Conservation (phyloP, 257 asterid genomes). For the Solanum stenotomum region DNA sequence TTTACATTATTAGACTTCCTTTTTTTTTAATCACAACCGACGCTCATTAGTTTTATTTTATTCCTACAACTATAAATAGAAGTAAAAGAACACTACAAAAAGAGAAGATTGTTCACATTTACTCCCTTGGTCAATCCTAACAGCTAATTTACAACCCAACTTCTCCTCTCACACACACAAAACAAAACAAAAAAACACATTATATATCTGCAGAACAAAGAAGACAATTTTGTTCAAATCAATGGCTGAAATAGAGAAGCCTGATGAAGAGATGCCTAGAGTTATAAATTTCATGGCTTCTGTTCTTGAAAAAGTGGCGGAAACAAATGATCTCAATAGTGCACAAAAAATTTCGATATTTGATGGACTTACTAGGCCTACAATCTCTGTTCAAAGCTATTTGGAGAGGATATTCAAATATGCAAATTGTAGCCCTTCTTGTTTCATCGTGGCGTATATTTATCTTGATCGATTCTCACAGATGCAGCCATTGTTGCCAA, state of each 20-base stretch:
- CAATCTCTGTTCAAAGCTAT: conserved; percentile 39
- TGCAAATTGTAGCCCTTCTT: conserved; percentile 65
- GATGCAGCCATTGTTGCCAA: conserved; percentile 43
- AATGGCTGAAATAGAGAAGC: conserved; percentile 42
- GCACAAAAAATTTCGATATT: conserved; percentile 34
- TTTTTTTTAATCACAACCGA: not conserved
- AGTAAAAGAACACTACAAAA: not conserved
- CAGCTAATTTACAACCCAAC: not conserved
- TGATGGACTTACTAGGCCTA: conserved; percentile 42
- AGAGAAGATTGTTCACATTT: not conserved
- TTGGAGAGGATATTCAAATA: conserved; percentile 64
- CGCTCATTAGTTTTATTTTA: not conserved
- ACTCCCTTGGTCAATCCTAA: not conserved
- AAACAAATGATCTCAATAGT: conserved; percentile 23
- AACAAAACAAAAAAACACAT: not conserved
- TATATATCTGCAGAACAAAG: not conserved
- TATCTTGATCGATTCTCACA: conserved; percentile 59
- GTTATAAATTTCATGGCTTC: conserved; percentile 26
- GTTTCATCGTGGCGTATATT: conserved; percentile 55
- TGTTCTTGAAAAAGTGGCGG: conserved; percentile 36
- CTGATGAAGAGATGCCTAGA: conserved; percentile 19
- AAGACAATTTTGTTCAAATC: not conserved
- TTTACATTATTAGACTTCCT: not conserved
- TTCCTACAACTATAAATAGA: not conserved
- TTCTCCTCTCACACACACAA: not conserved